Evolutionary conservation across 2,329 filamentous ascomycete genomes (phyloP).

Genomic region (Colletotrichum neosansevieriae): DNA sequence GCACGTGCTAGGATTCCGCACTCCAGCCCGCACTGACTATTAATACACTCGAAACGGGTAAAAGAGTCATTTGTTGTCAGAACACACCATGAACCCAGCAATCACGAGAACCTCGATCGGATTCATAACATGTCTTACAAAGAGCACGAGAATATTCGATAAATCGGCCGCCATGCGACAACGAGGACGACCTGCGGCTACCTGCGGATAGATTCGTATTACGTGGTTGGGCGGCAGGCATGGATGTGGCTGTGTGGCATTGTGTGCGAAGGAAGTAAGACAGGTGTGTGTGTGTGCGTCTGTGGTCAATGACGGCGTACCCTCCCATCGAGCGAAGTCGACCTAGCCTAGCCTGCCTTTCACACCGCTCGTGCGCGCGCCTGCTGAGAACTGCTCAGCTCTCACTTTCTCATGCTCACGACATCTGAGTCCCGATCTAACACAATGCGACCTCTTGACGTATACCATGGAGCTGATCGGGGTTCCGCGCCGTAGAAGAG

Average conservation of each 20-base stretch:
- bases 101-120: not conserved
- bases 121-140: not conserved
- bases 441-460: conserved; percentile 1
- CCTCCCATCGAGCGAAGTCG: not conserved
- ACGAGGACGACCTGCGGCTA: conserved; percentile 9
- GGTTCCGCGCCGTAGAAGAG: not conserved
- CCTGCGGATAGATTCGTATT: not conserved
- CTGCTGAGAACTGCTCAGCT: not conserved
- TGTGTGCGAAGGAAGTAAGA: conserved; percentile 14
- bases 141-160: not conserved
- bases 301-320: conserved; percentile 10
- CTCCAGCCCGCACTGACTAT: conserved; percentile 8
- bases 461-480: not conserved
- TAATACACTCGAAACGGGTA: not conserved
- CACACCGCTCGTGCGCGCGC: conserved; percentile 7
- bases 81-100: not conserved
- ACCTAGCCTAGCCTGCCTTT: not conserved
- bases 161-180: not conserved
- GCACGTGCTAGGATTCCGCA: not conserved
- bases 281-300: conserved; percentile 11
- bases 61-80: not conserved
- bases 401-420: not conserved
- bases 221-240: not conserved
- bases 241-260: not conserved
- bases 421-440: conserved; percentile 5